Evolutionary conservation across 345 rosid genomes (phyloP), one percentile per base, ranked within the genome.

Genomic region (Chamaenerion angustifolium): DNA sequence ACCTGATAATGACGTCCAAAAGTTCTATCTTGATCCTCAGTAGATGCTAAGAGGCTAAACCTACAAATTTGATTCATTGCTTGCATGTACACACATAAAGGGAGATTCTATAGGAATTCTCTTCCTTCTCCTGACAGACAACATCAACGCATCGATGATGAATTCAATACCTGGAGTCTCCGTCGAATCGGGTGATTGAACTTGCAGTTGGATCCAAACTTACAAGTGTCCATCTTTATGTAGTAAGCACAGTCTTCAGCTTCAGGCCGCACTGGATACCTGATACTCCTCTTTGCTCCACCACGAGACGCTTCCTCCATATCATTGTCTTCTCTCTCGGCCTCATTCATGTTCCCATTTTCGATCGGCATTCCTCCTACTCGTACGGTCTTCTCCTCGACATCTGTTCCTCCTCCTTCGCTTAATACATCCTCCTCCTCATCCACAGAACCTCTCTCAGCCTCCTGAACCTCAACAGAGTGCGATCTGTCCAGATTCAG

Each of bases 161-260:
- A 35, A 12, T 18, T 48, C 13, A 18, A 18, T 21, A 87, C 98
- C 85, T 72, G 82, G 68, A 25, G 58, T 60, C 64, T 76, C 53
- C 67, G 60, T 12, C 67, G 67, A 56, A 77, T 55, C 14, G 96
- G 96, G 23, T 92, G 98, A 57, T 87, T 92, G 64, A 87, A 92
- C 80, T 76, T 87, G 86, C 98, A 87, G 66, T 48, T 71, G 19
- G 75, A 76, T 48, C 88, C 98, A 58, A 61, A 92, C 60, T 80
- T 92, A 78, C 98, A 87, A 48, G 60, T 65, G 16, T 96, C 96
- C 16, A 85, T 82, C 66, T 73, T 84, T 69, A 87, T 80, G 43
- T 84, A 87, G 52, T 45, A 92, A 0, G 96, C 37, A 46, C 98
- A 92, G 68, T 92, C 95, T 65, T 78, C 93, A 4, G 84, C 96